Conservation (phyloP, 2,329 filamentous ascomycete genomes). For the Trichoderma asperellum region DNA sequence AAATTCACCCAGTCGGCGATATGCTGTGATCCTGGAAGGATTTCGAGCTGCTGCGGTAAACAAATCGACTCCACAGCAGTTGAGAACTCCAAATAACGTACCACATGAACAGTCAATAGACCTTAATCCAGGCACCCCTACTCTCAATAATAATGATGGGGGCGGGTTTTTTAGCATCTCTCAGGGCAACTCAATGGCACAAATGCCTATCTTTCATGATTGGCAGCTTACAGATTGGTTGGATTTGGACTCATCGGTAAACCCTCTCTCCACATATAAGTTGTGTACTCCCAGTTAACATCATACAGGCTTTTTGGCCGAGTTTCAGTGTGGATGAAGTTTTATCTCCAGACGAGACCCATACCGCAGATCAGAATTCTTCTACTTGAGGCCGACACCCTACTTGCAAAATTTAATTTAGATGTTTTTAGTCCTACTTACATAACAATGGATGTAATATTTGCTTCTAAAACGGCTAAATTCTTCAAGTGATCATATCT, state of each 20-base stretch:
- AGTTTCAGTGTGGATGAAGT: slow-evolving; percentile 5
- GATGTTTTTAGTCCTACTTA: background rate
- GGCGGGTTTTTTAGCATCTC: background rate
- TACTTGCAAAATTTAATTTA: background rate
- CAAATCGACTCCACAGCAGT: slow-evolving; percentile 6
- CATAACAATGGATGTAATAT: background rate
- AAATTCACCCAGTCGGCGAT: slow-evolving; percentile 52
- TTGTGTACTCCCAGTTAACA: background rate
- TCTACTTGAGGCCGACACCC: background rate
- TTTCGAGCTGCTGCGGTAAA: slow-evolving; percentile 39
- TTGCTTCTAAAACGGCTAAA: background rate
- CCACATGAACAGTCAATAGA: background rate
- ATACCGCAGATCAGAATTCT: background rate
- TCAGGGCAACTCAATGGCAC: background rate
- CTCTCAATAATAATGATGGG: background rate
- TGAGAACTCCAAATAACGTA: background rate
- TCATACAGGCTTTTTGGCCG: slow-evolving; percentile 9
- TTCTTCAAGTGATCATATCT: background rate
- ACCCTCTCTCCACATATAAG: background rate
- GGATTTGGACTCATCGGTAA: slow-evolving; percentile 38
- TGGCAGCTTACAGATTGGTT: slow-evolving; percentile 41
- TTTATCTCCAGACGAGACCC: background rate
- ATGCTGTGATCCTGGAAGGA: slow-evolving; percentile 58
- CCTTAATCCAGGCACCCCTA: background rate
- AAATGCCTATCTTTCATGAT: slow-evolving; percentile 15